Evolutionary conservation across 768 basidiomycete species (phyloP).

Genomic region (Termitomyces sp.): DNA sequence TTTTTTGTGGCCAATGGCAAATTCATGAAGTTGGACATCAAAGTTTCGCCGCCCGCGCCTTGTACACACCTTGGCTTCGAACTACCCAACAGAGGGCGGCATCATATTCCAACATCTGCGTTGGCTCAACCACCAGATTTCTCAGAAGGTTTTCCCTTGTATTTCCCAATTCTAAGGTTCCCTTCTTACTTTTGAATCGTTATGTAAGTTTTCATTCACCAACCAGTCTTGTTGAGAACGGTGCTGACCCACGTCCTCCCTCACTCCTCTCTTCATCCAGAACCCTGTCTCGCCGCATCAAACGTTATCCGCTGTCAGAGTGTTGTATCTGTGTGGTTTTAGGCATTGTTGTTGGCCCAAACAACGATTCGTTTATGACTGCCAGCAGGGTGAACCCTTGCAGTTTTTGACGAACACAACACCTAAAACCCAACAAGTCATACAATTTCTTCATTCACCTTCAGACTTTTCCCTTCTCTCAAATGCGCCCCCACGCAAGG

Average conservation of each 20-base stretch:
- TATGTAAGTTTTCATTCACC: slow-evolving; percentile 29
- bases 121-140: slow-evolving; percentile 6
- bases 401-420: slow-evolving; percentile 28
- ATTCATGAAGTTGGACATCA: slow-evolving; percentile 15
- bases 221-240: slow-evolving; percentile 8
- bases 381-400: slow-evolving; percentile 26
- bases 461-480: slow-evolving; percentile 16
- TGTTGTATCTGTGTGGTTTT: slow-evolving; percentile 13
- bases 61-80: slow-evolving; percentile 11
- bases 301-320: slow-evolving; percentile 1
- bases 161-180: slow-evolving; percentile 8
- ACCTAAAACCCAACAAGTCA: slow-evolving; percentile 26
- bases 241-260: slow-evolving; percentile 11
- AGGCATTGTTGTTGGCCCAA: slow-evolving; percentile 10
- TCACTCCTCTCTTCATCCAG: slow-evolving; percentile 7
- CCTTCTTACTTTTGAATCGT: slow-evolving; percentile 14
- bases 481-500: slow-evolving; percentile 43
- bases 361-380: slow-evolving; percentile 4
- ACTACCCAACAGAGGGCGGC: slow-evolving; percentile 8
- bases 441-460: slow-evolving; percentile 21
- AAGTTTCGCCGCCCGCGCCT: slow-evolving; percentile 10
- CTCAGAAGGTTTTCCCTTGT: slow-evolving; percentile 5
- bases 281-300: slow-evolving; percentile 2
- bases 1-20: slow-evolving; percentile 17
- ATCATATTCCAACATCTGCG: slow-evolving; percentile 2